Percentiles rank a stretch among this genome's conserved stretches.
Conservation (phyloP, 306 rosid genomes). For the Purshia tridentata region DNA sequence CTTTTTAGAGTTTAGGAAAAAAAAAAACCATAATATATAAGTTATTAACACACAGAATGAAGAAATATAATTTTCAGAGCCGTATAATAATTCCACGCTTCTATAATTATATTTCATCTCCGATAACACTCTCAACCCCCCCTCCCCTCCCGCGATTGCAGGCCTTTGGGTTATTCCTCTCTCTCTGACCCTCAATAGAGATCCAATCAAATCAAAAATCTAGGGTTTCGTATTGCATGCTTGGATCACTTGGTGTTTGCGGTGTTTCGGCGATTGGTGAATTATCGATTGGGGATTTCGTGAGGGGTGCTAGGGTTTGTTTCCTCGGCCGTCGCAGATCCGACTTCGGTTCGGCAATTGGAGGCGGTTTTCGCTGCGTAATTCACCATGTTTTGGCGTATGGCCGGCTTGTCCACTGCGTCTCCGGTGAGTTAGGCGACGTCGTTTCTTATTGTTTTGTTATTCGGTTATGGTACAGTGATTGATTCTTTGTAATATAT, state of each 20-base stretch:
- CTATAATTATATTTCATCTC: constrained; percentile 11
- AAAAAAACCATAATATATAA: not conserved
- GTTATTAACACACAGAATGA: not conserved
- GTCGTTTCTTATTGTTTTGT: not conserved
- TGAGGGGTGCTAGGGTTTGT: constrained; percentile 58
- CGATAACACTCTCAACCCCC: constrained; percentile 18
- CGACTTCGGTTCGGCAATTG: constrained; percentile 31
- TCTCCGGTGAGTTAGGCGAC: constrained; percentile 78
- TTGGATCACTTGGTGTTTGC: constrained; percentile 15
- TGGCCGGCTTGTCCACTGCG: constrained; percentile 95
- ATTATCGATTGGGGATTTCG: constrained; percentile 26
- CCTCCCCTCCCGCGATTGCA: constrained; percentile 55
- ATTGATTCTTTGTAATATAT: not conserved
- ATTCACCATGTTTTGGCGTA: constrained; percentile 96
- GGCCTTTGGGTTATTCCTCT: constrained; percentile 35
- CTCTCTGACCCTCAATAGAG: constrained; percentile 33
- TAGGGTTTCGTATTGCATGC: constrained; percentile 45
- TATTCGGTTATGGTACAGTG: constrained; percentile 18
- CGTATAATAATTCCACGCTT: constrained; percentile 20
- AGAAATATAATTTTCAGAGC: not conserved
- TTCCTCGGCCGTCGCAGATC: constrained; percentile 62
- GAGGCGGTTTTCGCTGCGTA: constrained; percentile 19
- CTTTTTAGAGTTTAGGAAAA: not conserved
- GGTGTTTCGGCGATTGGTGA: constrained; percentile 26
- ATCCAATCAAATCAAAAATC: constrained; percentile 50